Percentiles rank a stretch among this genome's conserved stretches.
Conservation (phyloP, 768 basidiomycete species). For the Phlegmacium glaucopus region DNA sequence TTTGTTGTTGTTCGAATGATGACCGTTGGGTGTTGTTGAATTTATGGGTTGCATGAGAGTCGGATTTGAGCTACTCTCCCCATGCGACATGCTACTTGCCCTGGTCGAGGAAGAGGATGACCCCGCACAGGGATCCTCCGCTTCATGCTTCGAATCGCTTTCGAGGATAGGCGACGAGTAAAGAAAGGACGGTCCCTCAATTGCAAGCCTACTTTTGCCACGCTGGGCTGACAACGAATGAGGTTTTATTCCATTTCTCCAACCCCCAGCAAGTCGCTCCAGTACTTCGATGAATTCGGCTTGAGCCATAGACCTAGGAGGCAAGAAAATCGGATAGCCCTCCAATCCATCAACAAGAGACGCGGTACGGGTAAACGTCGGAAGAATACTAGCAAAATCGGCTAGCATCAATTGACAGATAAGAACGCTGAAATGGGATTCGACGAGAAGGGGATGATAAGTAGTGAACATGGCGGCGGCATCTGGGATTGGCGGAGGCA, state of each 20-base stretch:
- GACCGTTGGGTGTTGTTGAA: slow-evolving; percentile 2
- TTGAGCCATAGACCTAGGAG: slow-evolving; percentile 85
- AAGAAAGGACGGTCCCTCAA: slow-evolving; percentile 32
- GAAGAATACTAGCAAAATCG: slow-evolving; percentile 60
- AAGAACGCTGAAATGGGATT: slow-evolving; percentile 80
- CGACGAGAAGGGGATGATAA: slow-evolving; percentile 87
- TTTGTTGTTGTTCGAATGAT: slow-evolving; percentile 1
- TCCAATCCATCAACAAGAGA: slow-evolving; percentile 77
- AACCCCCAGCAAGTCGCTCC: slow-evolving; percentile 75
- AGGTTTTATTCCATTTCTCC: slow-evolving; percentile 62
- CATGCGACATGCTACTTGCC: slow-evolving; percentile 20
- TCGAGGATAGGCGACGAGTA: slow-evolving; percentile 22
- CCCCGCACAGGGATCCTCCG: slow-evolving; percentile 7
- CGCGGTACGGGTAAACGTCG: slow-evolving; percentile 64
- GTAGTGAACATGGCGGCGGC: slow-evolving; percentile 73
- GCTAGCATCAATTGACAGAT: slow-evolving; percentile 76
- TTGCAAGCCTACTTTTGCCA: slow-evolving; percentile 41
- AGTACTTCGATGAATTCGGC: slow-evolving; percentile 86
- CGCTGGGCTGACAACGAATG: slow-evolving; percentile 43
- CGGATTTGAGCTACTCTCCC: neutral
- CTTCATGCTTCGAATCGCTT: slow-evolving; percentile 10
- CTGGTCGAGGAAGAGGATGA: slow-evolving; percentile 12
- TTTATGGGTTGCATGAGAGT: neutral
- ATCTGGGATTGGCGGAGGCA: slow-evolving; percentile 34
- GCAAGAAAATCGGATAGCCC: slow-evolving; percentile 85